These are phyloP conservation scores for Gaillardinia entomophila DNA, from an alignment of 805 yeast species.

Conservation along the genomic window DNA sequence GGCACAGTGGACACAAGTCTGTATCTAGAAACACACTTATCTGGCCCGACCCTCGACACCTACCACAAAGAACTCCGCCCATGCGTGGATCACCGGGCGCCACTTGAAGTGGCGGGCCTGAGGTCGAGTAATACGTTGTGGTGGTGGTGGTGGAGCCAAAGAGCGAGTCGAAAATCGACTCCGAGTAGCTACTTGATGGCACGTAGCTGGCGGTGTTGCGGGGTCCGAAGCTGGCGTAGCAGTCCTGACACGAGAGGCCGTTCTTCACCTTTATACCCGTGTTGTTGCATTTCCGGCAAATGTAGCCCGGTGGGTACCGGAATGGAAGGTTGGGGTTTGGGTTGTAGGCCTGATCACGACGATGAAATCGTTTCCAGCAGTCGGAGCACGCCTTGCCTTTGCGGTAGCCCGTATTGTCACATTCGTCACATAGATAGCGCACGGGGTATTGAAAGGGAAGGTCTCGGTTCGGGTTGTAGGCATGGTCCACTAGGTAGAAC, in stretches of 20 bases:
- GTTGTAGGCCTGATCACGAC: slow-evolving; percentile 16
- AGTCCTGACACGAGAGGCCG: slow-evolving; percentile 61
- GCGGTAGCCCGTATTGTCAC: slow-evolving; percentile 30
- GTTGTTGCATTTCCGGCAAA: slow-evolving; percentile 67
- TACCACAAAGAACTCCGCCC: slow-evolving; percentile 71
- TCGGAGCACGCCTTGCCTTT: slow-evolving; percentile 19
- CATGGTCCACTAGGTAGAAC: slow-evolving; percentile 14
- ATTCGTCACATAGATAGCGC: slow-evolving; percentile 25
- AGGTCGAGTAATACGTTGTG: slow-evolving; percentile 3
- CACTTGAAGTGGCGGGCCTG: slow-evolving; percentile 22
- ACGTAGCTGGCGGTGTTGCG: slow-evolving; percentile 16
- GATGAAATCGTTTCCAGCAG: slow-evolving; percentile 26
- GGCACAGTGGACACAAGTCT: slow-evolving; percentile 58
- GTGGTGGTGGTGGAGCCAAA: slow-evolving; percentile 8
- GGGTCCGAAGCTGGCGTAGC: slow-evolving; percentile 63
- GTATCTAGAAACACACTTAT: slow-evolving; percentile 52
- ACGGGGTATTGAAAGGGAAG: slow-evolving; percentile 26
- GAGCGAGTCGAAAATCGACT: slow-evolving; percentile 3
- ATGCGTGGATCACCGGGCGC: slow-evolving; percentile 70
- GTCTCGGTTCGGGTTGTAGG: slow-evolving; percentile 35
- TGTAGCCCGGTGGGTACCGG: slow-evolving; percentile 56
- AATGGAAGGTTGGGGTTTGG: slow-evolving; percentile 53
- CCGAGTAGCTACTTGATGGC: not conserved
- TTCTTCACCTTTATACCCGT: slow-evolving; percentile 63
- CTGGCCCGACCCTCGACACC: slow-evolving; percentile 64